Base-by-base conservation (phyloP, 2,329 filamentous ascomycete species). In the Xylogone sp. region DNA sequence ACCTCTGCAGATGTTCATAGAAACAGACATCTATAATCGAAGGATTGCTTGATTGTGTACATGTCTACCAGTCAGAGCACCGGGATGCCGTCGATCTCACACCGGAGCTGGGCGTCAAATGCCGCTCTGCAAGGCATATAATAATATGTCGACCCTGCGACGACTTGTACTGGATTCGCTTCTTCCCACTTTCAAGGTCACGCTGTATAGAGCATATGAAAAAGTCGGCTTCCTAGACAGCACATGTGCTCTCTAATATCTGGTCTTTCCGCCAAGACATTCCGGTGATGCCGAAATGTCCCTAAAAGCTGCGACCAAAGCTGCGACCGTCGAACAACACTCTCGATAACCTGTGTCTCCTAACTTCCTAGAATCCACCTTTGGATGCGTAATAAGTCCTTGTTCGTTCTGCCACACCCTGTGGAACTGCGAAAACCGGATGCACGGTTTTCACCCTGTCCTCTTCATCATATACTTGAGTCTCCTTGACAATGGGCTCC, bases 361-460 rank as follows among this genome's bases (percentile, higher is more conserved):
- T 10, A 44, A 24, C 29, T 43, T 48, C 42, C 39, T 56, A 66
- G 50, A 66, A 64, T 1, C 53, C 56, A 12, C 57, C 60, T 42
- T 64, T 65, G 13, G 57, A 56, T 21, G 56, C 52, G 48, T 64
- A 68, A 54, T 67, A 62, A 24, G 50, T 53, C 50, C 58, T 58
- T 44, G 57, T 62, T 46, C 57, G 51, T 51, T 67, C 64, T 27
- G 62, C 63, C 43, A 56, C 52, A 21, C 81, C 76, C 68, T 87
- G 83, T 3, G 91, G 88, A 58, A 97, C 86, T 56, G 89, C 87
- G 71, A 90, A 97, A 21, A 97, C 80, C 2, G 93, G 93, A 69
- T 97, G 90, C 39, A 90, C 78, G 16, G 86, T 75, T 48, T 73
- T 75, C 48, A 96, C 77, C 42, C 82, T 74, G 71, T 96, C 90